These are phyloP conservation scores for Metschnikowia drakensbergensis DNA, from an alignment of 805 yeast species.

Conservation along the genomic window DNA sequence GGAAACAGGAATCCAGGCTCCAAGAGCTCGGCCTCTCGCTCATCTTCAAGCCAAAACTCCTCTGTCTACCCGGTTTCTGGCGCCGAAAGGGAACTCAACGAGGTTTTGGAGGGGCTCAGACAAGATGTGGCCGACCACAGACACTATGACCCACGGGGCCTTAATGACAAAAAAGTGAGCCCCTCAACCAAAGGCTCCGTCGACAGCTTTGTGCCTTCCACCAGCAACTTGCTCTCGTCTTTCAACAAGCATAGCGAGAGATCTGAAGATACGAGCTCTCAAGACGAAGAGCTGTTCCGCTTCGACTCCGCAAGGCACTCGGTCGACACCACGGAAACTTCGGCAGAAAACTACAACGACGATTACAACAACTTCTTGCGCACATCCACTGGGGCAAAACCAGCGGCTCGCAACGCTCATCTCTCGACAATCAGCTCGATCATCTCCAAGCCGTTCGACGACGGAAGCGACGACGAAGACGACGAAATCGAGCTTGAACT, in stretches of 20 bases:
- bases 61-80: slow-evolving; percentile 8
- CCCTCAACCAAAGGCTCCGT: background rate
- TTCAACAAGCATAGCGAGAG: slow-evolving; percentile 1
- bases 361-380: slow-evolving; percentile 25
- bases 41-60: background rate
- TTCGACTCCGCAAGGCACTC: slow-evolving; percentile 5
- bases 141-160: slow-evolving; percentile 16
- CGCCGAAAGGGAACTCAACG: slow-evolving; percentile 16
- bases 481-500: slow-evolving; percentile 36
- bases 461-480: slow-evolving; percentile 23
- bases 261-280: slow-evolving; percentile 5
- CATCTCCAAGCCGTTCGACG: slow-evolving; percentile 33
- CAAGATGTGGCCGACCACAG: slow-evolving; percentile 26
- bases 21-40: background rate
- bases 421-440: slow-evolving; percentile 42
- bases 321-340: slow-evolving; percentile 8
- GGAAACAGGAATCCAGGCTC: background rate
- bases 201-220: slow-evolving; percentile 9
- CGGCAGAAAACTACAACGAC: slow-evolving; percentile 14
- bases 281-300: slow-evolving; percentile 9
- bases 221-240: slow-evolving; percentile 7
- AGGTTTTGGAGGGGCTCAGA: slow-evolving; percentile 27
- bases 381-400: slow-evolving; percentile 8
- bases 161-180: background rate
- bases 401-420: slow-evolving; percentile 26